phyloP scores from a whole-genome alignment of 169 alveolate species.

The Cryptosporidium sp. region DNA sequence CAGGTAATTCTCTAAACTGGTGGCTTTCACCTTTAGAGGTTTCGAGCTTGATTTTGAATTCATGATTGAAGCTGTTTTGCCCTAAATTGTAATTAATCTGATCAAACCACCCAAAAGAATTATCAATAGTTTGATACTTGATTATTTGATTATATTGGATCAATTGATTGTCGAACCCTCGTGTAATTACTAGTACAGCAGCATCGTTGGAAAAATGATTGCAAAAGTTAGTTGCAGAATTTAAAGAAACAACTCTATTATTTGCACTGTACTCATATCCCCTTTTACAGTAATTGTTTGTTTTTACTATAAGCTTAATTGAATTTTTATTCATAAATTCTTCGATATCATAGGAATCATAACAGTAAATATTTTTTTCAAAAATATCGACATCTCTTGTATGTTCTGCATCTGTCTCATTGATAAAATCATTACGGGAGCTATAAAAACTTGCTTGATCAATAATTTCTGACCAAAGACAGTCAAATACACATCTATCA shows the following conservation, averaged over 20 bases:
- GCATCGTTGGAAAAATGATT: constrained; percentile 79
- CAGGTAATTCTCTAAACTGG: neutral
- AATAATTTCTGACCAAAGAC: constrained; percentile 81
- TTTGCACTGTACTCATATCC: constrained; percentile 80
- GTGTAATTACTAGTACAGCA: constrained; percentile 77
- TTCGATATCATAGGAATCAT: constrained; percentile 79
- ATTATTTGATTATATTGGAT: constrained; percentile 48
- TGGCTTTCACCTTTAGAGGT: neutral
- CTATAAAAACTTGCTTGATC: constrained; percentile 76
- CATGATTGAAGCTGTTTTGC: neutral
- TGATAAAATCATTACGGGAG: constrained; percentile 73
- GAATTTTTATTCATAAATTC: constrained; percentile 77
- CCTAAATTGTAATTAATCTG: neutral
- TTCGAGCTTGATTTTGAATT: neutral
- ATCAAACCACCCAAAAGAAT: constrained; percentile 40
- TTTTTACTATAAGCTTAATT: constrained; percentile 78
- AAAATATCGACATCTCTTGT: neutral
- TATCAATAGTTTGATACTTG: constrained; percentile 32
- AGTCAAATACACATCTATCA: constrained; percentile 78
- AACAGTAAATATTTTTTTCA: constrained; percentile 1
- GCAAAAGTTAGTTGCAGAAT: constrained; percentile 80
- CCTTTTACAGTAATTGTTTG: constrained; percentile 79
- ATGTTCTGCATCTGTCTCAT: constrained; percentile 72
- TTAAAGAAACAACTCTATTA: constrained; percentile 79
- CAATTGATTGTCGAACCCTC: constrained; percentile 67